Conservation (phyloP, 106 monocot genomes). For the Triglochin maritima region DNA sequence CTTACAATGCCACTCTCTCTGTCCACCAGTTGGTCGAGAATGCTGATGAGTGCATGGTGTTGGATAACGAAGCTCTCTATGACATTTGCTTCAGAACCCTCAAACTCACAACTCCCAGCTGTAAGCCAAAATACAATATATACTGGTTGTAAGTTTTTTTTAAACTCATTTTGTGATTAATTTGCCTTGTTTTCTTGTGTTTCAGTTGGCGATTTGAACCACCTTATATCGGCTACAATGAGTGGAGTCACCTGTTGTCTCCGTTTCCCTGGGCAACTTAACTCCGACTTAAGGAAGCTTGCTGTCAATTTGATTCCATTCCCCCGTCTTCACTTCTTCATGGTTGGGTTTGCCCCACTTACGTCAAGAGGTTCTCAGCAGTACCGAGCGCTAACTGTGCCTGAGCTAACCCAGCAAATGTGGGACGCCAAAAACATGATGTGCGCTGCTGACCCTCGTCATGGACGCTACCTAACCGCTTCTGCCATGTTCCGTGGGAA, state of each 20-base stretch:
- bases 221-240: conserved; percentile 35
- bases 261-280: conserved; percentile 28
- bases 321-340: conserved; percentile 34
- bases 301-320: conserved; percentile 30
- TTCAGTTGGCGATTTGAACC: conserved; percentile 36
- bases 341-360: conserved; percentile 31
- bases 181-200: neutral
- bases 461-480: conserved; percentile 38
- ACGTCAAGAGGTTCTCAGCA: conserved; percentile 34
- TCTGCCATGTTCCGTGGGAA: conserved; percentile 46
- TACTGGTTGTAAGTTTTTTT: neutral
- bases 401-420: conserved; percentile 24
- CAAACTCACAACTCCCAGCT: conserved; percentile 14
- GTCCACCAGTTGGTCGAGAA: conserved; percentile 17
- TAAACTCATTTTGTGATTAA: neutral
- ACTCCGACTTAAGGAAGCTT: conserved; percentile 29
- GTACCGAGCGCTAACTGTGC: conserved; percentile 26
- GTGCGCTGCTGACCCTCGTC: conserved; percentile 42
- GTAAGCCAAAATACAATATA: neutral
- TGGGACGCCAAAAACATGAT: conserved; percentile 30
- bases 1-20: conserved; percentile 13
- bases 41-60: conserved; percentile 15
- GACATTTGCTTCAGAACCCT: conserved; percentile 13
- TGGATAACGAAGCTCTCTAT: conserved; percentile 15
- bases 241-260: conserved; percentile 35